Evolutionary conservation across 345 rosid genomes (phyloP).

Genomic region (Bruguiera gymnorhiza): DNA sequence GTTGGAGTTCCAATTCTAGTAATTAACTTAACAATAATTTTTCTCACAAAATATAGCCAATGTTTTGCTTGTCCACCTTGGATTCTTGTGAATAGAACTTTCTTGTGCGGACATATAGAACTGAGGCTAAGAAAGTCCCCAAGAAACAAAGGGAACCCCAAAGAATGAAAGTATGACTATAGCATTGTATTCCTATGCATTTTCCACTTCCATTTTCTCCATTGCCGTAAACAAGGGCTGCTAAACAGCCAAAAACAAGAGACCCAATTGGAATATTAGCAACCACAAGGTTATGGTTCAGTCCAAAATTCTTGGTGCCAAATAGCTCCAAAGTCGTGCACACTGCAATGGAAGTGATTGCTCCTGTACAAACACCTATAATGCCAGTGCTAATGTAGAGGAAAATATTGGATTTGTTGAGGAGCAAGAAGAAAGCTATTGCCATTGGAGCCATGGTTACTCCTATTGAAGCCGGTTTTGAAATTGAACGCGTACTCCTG

Average conservation of each 20-base stretch:
- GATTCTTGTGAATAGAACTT: conserved; percentile 34
- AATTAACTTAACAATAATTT: too few relatives aligned
- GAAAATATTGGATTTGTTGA: conserved; percentile 27
- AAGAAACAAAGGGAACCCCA: conserved; percentile 66
- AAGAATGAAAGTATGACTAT: conserved; percentile 50
- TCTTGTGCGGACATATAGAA: conserved; percentile 50
- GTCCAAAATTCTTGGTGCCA: conserved; percentile 62
- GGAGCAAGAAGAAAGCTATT: conserved; percentile 57
- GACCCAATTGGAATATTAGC: conserved; percentile 82
- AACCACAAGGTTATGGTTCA: conserved; percentile 80
- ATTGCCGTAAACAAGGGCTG: conserved; percentile 58
- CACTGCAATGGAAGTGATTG: conserved; percentile 74
- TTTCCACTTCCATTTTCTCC: conserved; percentile 38
- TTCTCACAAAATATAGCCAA: neutral
- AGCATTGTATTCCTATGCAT: conserved; percentile 71
- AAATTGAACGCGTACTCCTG: conserved; percentile 47
- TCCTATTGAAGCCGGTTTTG: conserved; percentile 55
- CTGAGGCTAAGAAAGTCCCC: conserved; percentile 49
- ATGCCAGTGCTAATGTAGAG: conserved; percentile 64
- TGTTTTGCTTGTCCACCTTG: neutral
- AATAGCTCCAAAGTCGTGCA: conserved; percentile 69
- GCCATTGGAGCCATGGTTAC: conserved; percentile 56
- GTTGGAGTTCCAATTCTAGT: too few relatives aligned
- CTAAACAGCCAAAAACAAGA: conserved; percentile 61
- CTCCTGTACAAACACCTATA: conserved; percentile 67